Base-by-base conservation (phyloP, 140 eudicot species). In the Anethum foeniculum region DNA sequence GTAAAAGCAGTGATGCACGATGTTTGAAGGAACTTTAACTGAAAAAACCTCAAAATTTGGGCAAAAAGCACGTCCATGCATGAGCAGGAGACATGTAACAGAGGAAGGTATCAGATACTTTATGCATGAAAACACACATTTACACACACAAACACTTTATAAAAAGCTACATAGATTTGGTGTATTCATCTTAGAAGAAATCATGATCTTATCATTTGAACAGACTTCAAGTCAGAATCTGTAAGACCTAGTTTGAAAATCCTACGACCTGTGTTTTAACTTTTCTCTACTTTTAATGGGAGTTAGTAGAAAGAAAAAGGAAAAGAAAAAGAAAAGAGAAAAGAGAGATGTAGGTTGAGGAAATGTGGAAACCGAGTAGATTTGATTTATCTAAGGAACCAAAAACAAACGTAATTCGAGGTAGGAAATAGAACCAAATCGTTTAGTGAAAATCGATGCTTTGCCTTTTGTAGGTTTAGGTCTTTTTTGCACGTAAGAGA, bases 231-330 rank as follows among this genome's bases (percentile, higher is more conserved):
- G 9, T 74, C 43, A n/a, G 75, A 38, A 58, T 71, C 76, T 19
- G 12, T 12, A 4, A 19, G 7, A 36, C 15, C 44, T 68, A 32
- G 6, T 4, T 68, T 68, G 74, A 41, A 41, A 76, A 44, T 43
- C 71, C 54, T 75, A 25, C 28, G 51, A 21, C 85, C 36, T 18
- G 7, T 76, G 44, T 76, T 68, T 44, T 34, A 34, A 34, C 38
- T 34, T 34, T 34, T 77, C 85, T 71, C 89, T 74, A 39, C 87
- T 83, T 86, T 86, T 86, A 5, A 86, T 81, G 83, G 38, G 69
- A 82, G 84, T 46, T 54, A 32, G 15, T 58, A 36, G 64, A 73
- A 15, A 81, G 18, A 52, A 65, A 76, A 47, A 47, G 77, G 69
- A n/a, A 2, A 2, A 52, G 1, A 21, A 44, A 14, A 73, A 43